These are phyloP conservation scores for Basidiobolus meristosporus DNA, from an alignment of 371 early-diverging fungal genomes.

Conservation along the genomic window DNA sequence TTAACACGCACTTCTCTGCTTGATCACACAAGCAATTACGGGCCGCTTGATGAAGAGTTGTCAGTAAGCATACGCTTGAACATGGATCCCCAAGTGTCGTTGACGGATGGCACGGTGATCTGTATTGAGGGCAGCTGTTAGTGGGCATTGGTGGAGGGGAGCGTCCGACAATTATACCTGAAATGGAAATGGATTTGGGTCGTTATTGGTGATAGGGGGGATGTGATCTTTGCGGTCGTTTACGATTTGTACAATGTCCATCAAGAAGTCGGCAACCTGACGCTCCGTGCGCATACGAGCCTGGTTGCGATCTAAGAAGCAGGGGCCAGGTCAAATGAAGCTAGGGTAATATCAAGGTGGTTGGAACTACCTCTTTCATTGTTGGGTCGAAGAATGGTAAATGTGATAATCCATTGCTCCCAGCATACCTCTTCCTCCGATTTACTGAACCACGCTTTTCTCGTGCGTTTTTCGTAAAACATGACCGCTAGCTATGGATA, in stretches of 20 bases:
- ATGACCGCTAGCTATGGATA: constrained; percentile 34
- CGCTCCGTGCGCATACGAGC: constrained; percentile 11
- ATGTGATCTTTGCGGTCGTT: constrained; percentile 77
- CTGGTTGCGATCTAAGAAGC: constrained; percentile 6
- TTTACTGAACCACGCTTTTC: constrained; percentile 64
- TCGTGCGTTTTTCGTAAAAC: constrained; percentile 61
- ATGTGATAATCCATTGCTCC: constrained; percentile 70
- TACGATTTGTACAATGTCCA: constrained; percentile 42
- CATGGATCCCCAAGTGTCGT: constrained; percentile 26
- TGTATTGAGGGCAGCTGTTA: background rate
- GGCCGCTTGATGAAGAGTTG: no score
- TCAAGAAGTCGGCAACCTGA: constrained; percentile 26
- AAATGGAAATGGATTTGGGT: constrained; percentile 73
- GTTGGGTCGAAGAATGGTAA: constrained; percentile 28
- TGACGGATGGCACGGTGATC: constrained; percentile 16
- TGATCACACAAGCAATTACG: no score
- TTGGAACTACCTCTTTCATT: constrained; percentile 38
- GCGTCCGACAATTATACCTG: constrained; percentile 18
- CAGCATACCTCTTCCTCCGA: constrained; percentile 71
- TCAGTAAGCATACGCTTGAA: constrained; percentile 25
- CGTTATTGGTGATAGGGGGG: constrained; percentile 65
- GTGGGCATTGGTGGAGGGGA: background rate
- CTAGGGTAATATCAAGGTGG: background rate
- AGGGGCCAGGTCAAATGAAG: background rate
- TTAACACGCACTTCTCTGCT: no score